These are phyloP conservation scores for Colletotrichum simmondsii DNA, from an alignment of 2,329 filamentous ascomycete genomes.

Conservation along the genomic window DNA sequence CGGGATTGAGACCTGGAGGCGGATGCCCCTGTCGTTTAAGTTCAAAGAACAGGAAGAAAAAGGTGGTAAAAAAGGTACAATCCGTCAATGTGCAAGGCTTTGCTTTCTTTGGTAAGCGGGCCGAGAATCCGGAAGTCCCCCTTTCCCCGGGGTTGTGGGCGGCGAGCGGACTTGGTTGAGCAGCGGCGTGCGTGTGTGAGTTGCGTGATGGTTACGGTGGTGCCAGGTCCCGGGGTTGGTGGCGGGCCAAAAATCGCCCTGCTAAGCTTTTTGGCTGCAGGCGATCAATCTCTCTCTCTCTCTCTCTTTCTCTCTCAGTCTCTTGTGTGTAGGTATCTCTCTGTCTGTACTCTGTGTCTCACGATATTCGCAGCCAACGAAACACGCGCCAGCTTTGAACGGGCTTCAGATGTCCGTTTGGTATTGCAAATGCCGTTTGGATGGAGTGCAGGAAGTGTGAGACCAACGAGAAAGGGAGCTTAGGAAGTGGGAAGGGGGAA, in stretches of 20 bases:
- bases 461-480: neutral
- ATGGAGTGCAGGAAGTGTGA: neutral
- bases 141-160: neutral
- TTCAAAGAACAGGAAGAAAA: too few species aligned
- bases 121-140: neutral
- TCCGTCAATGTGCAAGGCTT: neutral
- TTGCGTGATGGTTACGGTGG: neutral
- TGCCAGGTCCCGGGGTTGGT: neutral
- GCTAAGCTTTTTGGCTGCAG: constrained; percentile 4
- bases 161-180: neutral
- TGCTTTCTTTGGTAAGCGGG: neutral
- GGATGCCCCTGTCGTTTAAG: neutral
- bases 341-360: neutral
- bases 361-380: neutral
- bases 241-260: too few species aligned
- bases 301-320: neutral
- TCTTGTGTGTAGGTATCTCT: neutral
- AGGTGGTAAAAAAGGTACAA: too few species aligned
- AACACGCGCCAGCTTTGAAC: neutral
- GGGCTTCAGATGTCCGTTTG: constrained; percentile 9
- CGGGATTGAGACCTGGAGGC: constrained; percentile 13
- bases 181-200: neutral
- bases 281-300: neutral
- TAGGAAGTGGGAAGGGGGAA: neutral
- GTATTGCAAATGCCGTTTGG: neutral